phyloP scores from a whole-genome alignment of 768 basidiomycete genomes.

The Dentipellis fragilis region DNA sequence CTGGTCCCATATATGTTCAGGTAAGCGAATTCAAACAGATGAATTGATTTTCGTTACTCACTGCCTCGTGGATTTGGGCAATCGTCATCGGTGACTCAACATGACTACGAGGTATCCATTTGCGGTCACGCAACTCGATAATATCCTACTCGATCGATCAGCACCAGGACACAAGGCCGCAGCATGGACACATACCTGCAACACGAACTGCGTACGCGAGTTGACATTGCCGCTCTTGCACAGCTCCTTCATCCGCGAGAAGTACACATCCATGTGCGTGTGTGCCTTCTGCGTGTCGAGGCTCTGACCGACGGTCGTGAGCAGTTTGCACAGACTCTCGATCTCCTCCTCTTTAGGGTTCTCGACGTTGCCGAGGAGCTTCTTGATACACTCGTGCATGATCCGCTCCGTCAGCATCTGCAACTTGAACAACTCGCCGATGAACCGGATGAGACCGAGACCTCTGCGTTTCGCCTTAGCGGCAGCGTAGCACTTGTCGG shows the following conservation, averaged over 20 bases:
- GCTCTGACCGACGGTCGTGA: neutral
- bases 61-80: neutral
- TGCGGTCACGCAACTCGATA: neutral
- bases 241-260: neutral
- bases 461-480: neutral
- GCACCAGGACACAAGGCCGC: neutral
- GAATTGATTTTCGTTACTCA: too few species aligned
- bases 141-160: neutral
- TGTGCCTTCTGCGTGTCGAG: neutral
- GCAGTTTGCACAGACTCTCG: constrained; percentile 50
- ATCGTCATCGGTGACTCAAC: neutral
- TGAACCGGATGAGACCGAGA: neutral
- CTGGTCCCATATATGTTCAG: too few species aligned
- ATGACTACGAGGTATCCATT: neutral
- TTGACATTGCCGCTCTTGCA: neutral
- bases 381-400: constrained; percentile 86
- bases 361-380: constrained; percentile 84
- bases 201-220: neutral
- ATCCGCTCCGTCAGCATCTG: constrained; percentile 55
- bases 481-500: neutral
- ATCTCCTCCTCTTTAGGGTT: constrained; percentile 97
- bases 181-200: neutral
- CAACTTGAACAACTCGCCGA: constrained; percentile 56
- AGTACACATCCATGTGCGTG: too few species aligned
- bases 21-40: too few species aligned